A percentile compares a stretch with the other conserved stretches of the same genome.
These are phyloP conservation scores for Lasiosphaeria hispida DNA, from an alignment of 495 filamentous ascomycete genomes.

Conservation along the genomic window DNA sequence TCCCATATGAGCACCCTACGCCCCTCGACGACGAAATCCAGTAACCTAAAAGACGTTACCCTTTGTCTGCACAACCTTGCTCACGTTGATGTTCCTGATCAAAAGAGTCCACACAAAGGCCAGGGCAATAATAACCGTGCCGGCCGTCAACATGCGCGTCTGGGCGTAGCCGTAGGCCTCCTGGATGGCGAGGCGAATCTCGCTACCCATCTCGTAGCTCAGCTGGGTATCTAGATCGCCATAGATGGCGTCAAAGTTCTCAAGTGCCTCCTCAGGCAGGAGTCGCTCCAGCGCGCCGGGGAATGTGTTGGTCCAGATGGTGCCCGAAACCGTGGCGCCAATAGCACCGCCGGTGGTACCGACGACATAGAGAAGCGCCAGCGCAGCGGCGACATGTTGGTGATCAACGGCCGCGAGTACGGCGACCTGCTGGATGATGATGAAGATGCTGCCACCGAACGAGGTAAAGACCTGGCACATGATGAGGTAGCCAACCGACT, in stretches of 20 bases:
- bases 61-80: conserved; percentile 41
- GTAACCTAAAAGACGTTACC: conserved; percentile 17
- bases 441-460: conserved; percentile 56
- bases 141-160: conserved; percentile 52
- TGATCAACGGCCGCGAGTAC: conserved; percentile 64
- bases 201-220: conserved; percentile 47
- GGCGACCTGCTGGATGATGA: conserved; percentile 62
- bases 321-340: conserved; percentile 56
- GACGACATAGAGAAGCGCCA: conserved; percentile 64
- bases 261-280: conserved; percentile 54
- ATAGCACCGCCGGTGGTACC: conserved; percentile 65
- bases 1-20: no score
- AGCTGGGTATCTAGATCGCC: conserved; percentile 48
- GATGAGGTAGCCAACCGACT: conserved; percentile 59
- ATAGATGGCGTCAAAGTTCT: conserved; percentile 50
- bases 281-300: conserved; percentile 46
- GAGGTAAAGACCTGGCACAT: conserved; percentile 81
- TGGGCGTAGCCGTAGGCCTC: conserved; percentile 56
- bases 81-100: conserved; percentile 56
- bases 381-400: conserved; percentile 60
- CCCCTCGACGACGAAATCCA: no score
- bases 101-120: conserved; percentile 42
- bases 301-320: conserved; percentile 65
- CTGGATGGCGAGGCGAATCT: conserved; percentile 50
- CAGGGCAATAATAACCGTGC: conserved; percentile 47